Conservation (phyloP, 176 grass and related monocot genomes). For the Eragrostis curvula region DNA sequence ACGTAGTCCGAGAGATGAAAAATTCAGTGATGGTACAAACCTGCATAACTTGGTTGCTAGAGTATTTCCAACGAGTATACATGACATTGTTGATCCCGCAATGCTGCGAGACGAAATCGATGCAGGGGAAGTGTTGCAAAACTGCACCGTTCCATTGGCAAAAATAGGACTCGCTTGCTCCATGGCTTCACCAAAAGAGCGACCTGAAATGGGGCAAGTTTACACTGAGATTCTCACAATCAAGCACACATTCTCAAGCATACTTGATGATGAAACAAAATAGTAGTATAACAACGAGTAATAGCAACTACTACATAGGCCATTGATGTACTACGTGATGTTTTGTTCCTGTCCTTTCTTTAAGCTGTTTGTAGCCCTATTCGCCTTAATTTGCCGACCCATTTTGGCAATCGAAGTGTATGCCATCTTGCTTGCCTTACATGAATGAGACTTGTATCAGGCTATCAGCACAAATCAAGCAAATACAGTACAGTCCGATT, state of each 20-base stretch:
- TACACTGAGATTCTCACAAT: slow-evolving; percentile 29
- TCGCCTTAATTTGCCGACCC: background rate
- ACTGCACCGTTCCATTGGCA: slow-evolving; percentile 26
- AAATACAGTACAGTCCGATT: background rate
- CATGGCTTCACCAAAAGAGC: slow-evolving; percentile 9
- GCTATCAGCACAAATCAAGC: background rate
- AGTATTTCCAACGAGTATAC: slow-evolving; percentile 14
- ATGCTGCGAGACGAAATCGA: background rate
- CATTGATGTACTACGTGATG: background rate
- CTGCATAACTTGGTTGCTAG: slow-evolving; percentile 19
- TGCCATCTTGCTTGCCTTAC: background rate
- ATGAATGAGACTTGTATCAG: background rate
- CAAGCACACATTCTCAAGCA: slow-evolving; percentile 14
- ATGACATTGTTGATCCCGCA: background rate
- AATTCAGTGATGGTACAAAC: slow-evolving; percentile 16
- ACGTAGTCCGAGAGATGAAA: slow-evolving; percentile 22
- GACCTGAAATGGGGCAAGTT: slow-evolving; percentile 36
- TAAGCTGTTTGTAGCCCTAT: too few relatives aligned
- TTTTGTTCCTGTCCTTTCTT: background rate
- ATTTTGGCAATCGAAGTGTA: background rate
- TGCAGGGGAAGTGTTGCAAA: background rate
- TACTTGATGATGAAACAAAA: background rate
- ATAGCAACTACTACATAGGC: background rate
- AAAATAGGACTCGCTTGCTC: slow-evolving; percentile 44
- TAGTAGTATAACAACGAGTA: background rate